Percentiles rank a stretch among this genome's conserved stretches.
These are phyloP conservation scores for Fusarium duplospermum DNA, from an alignment of 2,329 filamentous ascomycete species.

Conservation along the genomic window DNA sequence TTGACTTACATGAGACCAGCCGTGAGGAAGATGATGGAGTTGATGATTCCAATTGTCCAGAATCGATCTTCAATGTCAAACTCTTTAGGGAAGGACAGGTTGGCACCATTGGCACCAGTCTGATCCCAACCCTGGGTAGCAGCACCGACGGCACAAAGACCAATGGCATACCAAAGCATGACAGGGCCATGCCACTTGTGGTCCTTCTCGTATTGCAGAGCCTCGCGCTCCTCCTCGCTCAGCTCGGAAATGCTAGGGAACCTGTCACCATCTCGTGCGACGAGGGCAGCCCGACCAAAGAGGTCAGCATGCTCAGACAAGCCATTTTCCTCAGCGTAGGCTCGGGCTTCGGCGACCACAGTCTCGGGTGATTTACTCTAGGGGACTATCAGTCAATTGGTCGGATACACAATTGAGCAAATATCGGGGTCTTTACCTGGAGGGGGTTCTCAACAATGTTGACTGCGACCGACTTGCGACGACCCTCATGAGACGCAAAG, in stretches of 20 bases:
- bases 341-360: constrained; percentile 54
- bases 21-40: constrained; percentile 51
- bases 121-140: constrained; percentile 73
- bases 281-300: constrained; percentile 52
- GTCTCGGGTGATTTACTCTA: neutral
- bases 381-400: neutral
- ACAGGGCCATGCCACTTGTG: constrained; percentile 68
- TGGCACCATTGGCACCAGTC: constrained; percentile 71
- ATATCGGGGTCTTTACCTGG: neutral
- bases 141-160: constrained; percentile 66
- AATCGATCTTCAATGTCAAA: constrained; percentile 56
- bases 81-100: constrained; percentile 66
- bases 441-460: neutral
- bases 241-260: constrained; percentile 47
- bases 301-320: constrained; percentile 61
- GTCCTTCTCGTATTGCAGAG: constrained; percentile 59
- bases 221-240: constrained; percentile 49
- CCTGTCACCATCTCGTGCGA: constrained; percentile 46
- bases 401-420: neutral
- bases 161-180: constrained; percentile 58
- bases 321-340: constrained; percentile 62
- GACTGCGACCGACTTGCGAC: neutral
- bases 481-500: neutral
- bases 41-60: constrained; percentile 53
- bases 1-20: constrained; percentile 68